Percentiles rank a stretch among this genome's conserved stretches.
Evolutionary conservation across 257 asterid genomes (phyloP).

Genomic region (Avicennia marina): DNA sequence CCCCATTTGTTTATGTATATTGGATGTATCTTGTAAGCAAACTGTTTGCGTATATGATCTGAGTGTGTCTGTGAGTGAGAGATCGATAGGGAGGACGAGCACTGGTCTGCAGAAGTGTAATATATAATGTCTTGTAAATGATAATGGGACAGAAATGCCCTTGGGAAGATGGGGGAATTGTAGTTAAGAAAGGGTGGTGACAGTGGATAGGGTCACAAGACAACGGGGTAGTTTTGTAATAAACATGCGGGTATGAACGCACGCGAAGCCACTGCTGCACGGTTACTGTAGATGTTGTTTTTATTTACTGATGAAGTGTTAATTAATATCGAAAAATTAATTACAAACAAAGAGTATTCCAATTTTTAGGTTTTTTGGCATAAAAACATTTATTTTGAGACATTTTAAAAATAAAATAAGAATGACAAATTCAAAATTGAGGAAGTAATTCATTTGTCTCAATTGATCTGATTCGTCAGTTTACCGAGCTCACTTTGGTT

Average conservation of each 20-base stretch:
- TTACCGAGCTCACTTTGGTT: too few relatives aligned
- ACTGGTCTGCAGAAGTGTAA: not conserved
- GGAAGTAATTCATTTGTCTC: too few relatives aligned
- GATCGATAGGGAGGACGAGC: not conserved
- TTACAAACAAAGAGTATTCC: too few relatives aligned
- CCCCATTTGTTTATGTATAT: too few relatives aligned
- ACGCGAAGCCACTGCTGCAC: too few relatives aligned
- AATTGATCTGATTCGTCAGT: too few relatives aligned
- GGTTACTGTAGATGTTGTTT: too few relatives aligned
- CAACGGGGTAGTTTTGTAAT: slow-evolving; percentile 25
- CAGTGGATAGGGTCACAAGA: slow-evolving; percentile 8
- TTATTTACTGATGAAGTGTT: not conserved
- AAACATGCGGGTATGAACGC: slow-evolving; percentile 30
- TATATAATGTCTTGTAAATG: slow-evolving; percentile 28
- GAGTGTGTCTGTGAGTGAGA: not conserved
- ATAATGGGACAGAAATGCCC: slow-evolving; percentile 30
- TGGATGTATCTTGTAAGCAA: too few relatives aligned
- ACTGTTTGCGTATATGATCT: not conserved
- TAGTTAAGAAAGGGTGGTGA: not conserved
- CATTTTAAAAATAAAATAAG: too few relatives aligned
- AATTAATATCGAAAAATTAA: not conserved
- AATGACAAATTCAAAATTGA: too few relatives aligned
- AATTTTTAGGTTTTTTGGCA: too few relatives aligned
- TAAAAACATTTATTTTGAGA: too few relatives aligned
- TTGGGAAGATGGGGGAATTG: slow-evolving; percentile 14